A percentile compares a stretch with the other conserved stretches of the same genome.
Conservation (phyloP, 2,329 filamentous ascomycete species). For the Fusarium haematococcum region DNA sequence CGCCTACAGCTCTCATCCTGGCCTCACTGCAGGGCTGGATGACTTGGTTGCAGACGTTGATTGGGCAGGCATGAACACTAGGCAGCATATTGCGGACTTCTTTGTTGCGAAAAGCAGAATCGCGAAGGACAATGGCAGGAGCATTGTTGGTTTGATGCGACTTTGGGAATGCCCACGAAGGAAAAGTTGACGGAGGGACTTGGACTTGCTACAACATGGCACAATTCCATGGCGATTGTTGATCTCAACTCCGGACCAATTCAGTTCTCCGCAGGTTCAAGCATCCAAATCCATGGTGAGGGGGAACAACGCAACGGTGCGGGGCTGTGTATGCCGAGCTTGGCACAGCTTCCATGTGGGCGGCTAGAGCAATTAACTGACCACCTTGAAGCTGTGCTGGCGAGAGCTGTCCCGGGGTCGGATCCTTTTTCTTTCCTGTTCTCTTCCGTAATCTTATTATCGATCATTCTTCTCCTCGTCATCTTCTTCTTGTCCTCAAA, state of each 20-base stretch:
- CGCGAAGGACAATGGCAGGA: background rate
- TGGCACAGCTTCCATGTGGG: conserved; percentile 31
- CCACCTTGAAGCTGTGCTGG: conserved; percentile 13
- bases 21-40: conserved; percentile 12
- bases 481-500: background rate
- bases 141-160: background rate
- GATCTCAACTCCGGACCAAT: background rate
- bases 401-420: conserved; percentile 19
- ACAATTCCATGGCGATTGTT: background rate
- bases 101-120: background rate
- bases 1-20: conserved; percentile 27
- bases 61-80: conserved; percentile 13
- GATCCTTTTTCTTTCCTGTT: conserved; percentile 7
- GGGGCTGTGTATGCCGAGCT: conserved; percentile 32
- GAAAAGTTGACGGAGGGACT: background rate
- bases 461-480: background rate
- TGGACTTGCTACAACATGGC: background rate
- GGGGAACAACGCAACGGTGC: conserved; percentile 22
- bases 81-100: conserved; percentile 3
- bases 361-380: conserved; percentile 31
- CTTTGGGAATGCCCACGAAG: background rate
- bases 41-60: conserved; percentile 19
- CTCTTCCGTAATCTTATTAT: background rate
- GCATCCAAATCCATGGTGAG: background rate
- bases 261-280: conserved; percentile 5